Evolutionary conservation across 1,284 basidiomycete genomes (phyloP).

Genomic region (Austroboletus olivaceoglutinosus): DNA sequence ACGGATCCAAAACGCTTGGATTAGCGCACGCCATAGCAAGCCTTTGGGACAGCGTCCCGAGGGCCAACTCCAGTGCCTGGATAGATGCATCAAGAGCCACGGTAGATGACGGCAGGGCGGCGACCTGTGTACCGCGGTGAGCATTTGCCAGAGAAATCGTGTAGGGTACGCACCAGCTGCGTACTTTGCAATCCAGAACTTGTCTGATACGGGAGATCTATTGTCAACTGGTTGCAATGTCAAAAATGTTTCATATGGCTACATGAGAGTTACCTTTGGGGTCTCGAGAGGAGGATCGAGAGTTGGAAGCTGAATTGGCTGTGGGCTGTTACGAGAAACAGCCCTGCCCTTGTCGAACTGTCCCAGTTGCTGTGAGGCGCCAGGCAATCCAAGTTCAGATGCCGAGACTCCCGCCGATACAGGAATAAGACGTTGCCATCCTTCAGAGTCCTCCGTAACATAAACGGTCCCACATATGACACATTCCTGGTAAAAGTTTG

Average conservation of each 20-base stretch:
- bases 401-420: conserved; percentile 16
- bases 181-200: conserved; percentile 18
- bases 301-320: conserved; percentile 32
- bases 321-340: conserved; percentile 25
- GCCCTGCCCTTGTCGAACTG: conserved; percentile 8
- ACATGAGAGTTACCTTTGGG: conserved; percentile 25
- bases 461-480: conserved; percentile 70
- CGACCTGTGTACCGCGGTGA: conserved; percentile 11
- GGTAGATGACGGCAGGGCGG: conserved; percentile 15
- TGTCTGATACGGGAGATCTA: conserved; percentile 14
- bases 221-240: conserved; percentile 20
- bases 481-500: conserved; percentile 56
- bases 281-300: conserved; percentile 30
- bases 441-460: conserved; percentile 52
- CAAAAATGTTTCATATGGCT: conserved; percentile 3
- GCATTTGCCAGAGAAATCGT: background rate
- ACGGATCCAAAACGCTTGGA: conserved; percentile 43
- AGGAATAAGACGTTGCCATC: conserved; percentile 47
- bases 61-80: conserved; percentile 52
- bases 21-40: conserved; percentile 45
- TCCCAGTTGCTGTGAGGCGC: conserved; percentile 8
- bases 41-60: conserved; percentile 53
- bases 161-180: conserved; percentile 14
- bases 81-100: conserved; percentile 35
- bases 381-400: conserved; percentile 5